These are phyloP conservation scores for Citrus sp. DNA, from an alignment of 345 rosid genomes.

Conservation along the genomic window DNA sequence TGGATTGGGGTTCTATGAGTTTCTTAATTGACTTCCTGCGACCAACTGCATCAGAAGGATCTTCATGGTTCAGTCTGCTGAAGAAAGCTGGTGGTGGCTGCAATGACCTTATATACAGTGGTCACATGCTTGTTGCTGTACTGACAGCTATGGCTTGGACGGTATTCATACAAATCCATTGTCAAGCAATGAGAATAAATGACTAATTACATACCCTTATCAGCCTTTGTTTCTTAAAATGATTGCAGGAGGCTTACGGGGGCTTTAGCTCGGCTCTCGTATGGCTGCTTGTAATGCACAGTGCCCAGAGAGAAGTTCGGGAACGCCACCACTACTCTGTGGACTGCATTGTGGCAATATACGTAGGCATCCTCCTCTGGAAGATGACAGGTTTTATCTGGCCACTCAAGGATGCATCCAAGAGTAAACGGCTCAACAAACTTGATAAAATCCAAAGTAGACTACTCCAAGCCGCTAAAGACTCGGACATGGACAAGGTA, in stretches of 20 bases:
- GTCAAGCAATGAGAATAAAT: neutral
- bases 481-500: constrained; percentile 82
- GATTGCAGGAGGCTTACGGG: constrained; percentile 87
- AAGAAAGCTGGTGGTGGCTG: constrained; percentile 97
- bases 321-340: constrained; percentile 90
- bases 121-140: constrained; percentile 95
- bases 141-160: constrained; percentile 99
- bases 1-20: constrained; percentile 84
- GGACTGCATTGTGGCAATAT: constrained; percentile 86
- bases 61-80: constrained; percentile 71
- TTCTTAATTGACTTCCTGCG: constrained; percentile 81
- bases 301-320: constrained; percentile 83
- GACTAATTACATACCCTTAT: neutral
- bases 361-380: constrained; percentile 89
- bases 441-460: constrained; percentile 73
- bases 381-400: constrained; percentile 88
- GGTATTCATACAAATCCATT: constrained; percentile 33
- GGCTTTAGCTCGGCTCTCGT: constrained; percentile 74
- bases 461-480: constrained; percentile 79
- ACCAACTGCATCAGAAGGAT: constrained; percentile 62
- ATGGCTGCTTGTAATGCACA: constrained; percentile 81
- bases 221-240: constrained; percentile 8
- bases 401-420: constrained; percentile 39
- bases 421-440: constrained; percentile 33
- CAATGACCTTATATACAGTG: constrained; percentile 93